Evolutionary conservation across 768 basidiomycete species (phyloP), one percentile per base, ranked within the genome.

Genomic region (Suillus hirtellus): DNA sequence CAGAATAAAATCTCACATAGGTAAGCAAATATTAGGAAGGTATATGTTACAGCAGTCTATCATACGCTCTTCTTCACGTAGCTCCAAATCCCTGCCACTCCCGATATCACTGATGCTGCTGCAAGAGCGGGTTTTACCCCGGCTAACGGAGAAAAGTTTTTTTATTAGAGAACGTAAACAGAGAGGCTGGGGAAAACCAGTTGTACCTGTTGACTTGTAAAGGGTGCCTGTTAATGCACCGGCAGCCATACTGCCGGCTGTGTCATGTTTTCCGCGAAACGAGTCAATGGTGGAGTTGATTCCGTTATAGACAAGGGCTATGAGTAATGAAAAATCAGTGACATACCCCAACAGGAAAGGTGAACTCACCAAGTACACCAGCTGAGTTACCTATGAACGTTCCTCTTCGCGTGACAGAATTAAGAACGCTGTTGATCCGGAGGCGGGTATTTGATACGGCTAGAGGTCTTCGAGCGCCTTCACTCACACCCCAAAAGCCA

Each of bases 321-420:
- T 67, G 66, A 68, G 63, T 68, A 46, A 74, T 52, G 9, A 75
- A 75, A 68, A 72, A 73, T 77, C 65, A 71, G 71, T 73, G 77
- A 80, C 68, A 77, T 74, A 75, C 68, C 70, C 72, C 72, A 71
- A 73, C 72, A 73, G 71, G 66, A 69, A 76, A 65, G 69, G 67
- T 64, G 67, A 74, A 85, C 92, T 77, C 71, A 98, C 97, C 97
- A 66, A 99, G 82, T 66, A 98, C 93, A 75, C 97, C 97, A 75
- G 96, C 93, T 72, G 95, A 97, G 82, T 99, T 99, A 72, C 95
- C 97, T 78, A 97, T 89, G 79, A 96, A 97, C 53, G 94, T 96
- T 38, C 97, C 97, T 79, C 97, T 86, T 79, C 96, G 83, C 65
- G 97, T 99, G 75, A 96, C 88, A 74, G 94, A 92, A 83, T 99